Evolutionary conservation across 2,329 filamentous ascomycete genomes (phyloP).

Genomic region (Zasmidium citrigriseum): DNA sequence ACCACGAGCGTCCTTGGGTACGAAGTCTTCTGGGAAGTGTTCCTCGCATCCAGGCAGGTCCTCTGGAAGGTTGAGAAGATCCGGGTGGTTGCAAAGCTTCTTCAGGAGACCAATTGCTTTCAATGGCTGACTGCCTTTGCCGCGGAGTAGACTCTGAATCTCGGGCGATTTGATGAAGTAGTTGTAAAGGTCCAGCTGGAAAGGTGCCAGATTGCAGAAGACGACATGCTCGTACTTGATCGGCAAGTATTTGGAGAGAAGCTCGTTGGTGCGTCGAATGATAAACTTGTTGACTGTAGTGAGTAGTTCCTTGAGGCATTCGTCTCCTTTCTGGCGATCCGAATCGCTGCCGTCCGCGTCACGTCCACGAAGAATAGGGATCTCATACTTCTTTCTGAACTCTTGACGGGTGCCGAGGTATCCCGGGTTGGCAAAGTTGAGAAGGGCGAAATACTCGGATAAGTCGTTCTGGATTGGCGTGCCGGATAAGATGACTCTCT

Average conservation of each 20-base stretch:
- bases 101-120: conserved; percentile 97
- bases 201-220: conserved; percentile 91
- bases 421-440: conserved; percentile 94
- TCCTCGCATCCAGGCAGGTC: conserved; percentile 87
- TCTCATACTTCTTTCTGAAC: conserved; percentile 90
- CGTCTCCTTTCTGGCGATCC: conserved; percentile 79
- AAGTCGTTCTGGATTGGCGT: conserved; percentile 98
- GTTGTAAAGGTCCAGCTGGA: conserved; percentile 92
- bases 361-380: conserved; percentile 87
- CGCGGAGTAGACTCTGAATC: conserved; percentile 85
- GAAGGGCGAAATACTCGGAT: conserved; percentile 94
- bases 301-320: conserved; percentile 78
- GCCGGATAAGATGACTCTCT: conserved; percentile 91
- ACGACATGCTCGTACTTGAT: conserved; percentile 99
- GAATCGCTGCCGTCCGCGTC: conserved; percentile 85
- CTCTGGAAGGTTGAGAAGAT: conserved; percentile 77
- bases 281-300: conserved; percentile 95
- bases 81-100: conserved; percentile 97
- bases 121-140: conserved; percentile 65
- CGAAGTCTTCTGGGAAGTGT: conserved; percentile 81
- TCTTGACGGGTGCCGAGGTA: conserved; percentile 85
- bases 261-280: conserved; percentile 95
- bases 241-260: conserved; percentile 93
- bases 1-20: conserved; percentile 82
- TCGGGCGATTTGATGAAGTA: conserved; percentile 96